Conservation (phyloP, 2,329 filamentous ascomycete genomes). For the Simplicillium sp. region DNA sequence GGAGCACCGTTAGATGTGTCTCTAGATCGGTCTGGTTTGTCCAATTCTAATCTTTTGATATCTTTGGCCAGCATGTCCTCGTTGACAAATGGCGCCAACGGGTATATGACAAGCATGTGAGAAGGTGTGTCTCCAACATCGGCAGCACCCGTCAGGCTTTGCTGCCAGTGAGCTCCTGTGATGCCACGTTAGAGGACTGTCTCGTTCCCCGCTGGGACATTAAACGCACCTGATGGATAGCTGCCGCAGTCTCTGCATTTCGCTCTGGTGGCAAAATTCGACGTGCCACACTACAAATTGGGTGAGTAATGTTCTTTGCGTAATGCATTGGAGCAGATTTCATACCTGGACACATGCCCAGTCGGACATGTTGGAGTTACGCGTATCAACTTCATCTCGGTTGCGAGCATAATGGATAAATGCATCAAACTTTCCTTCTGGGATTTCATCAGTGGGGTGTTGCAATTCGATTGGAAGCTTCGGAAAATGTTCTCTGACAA, state of each 20-base stretch:
- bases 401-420: conserved; percentile 31
- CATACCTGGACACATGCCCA: conserved; percentile 26
- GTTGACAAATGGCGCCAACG: conserved; percentile 58
- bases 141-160: conserved; percentile 35
- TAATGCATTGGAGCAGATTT: not conserved
- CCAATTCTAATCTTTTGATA: conserved; percentile 61
- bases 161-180: conserved; percentile 18
- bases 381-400: conserved; percentile 23
- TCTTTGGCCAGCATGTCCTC: conserved; percentile 66
- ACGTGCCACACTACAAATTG: conserved; percentile 24
- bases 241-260: conserved; percentile 28
- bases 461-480: conserved; percentile 25
- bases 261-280: conserved; percentile 26
- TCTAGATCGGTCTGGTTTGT: conserved; percentile 40
- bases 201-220: too few relatives aligned
- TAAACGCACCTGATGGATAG: conserved; percentile 18
- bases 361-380: conserved; percentile 11
- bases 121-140: conserved; percentile 50
- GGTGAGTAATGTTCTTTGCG: conserved; percentile 11
- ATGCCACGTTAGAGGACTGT: not conserved
- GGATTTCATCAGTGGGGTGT: conserved; percentile 25
- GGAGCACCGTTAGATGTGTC: conserved; percentile 33
- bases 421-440: conserved; percentile 26
- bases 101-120: conserved; percentile 68
- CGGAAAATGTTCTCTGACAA: conserved; percentile 33